Percentiles rank a stretch among this genome's conserved stretches.
phyloP scores from a whole-genome alignment of 108 stramenopile species.

The Nitzschia sp. region DNA sequence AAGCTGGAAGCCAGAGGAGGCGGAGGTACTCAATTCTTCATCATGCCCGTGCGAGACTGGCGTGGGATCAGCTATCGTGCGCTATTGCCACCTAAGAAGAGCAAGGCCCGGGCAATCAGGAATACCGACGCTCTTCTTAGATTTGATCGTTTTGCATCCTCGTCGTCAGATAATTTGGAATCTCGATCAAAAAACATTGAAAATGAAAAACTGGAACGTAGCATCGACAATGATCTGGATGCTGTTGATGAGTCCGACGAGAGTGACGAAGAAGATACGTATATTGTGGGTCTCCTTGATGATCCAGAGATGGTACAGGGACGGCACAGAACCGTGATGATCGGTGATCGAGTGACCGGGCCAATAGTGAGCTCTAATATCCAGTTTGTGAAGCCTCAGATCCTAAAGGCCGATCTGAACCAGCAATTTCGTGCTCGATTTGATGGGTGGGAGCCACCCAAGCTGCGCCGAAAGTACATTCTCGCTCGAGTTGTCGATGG shows the following conservation, averaged over 20 bases:
- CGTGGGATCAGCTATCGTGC: slow-evolving; percentile 80
- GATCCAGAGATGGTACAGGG: slow-evolving; percentile 89
- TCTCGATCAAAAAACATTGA: slow-evolving; percentile 12
- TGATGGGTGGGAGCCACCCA: slow-evolving; percentile 89
- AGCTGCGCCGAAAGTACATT: slow-evolving; percentile 61
- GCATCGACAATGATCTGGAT: background rate
- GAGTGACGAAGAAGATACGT: slow-evolving; percentile 33
- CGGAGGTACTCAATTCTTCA: slow-evolving; percentile 81
- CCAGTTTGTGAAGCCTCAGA: slow-evolving; percentile 83
- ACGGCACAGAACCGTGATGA: slow-evolving; percentile 83
- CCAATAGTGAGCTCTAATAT: slow-evolving; percentile 86
- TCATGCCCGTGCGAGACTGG: slow-evolving; percentile 84
- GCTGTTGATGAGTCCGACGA: slow-evolving; percentile 37
- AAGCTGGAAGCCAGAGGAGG: slow-evolving; percentile 87
- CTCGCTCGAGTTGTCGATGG: slow-evolving; percentile 82
- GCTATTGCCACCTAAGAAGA: slow-evolving; percentile 34
- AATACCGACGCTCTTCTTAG: slow-evolving; percentile 9
- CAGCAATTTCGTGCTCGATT: slow-evolving; percentile 92
- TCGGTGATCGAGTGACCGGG: slow-evolving; percentile 80
- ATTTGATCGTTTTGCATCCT: slow-evolving; percentile 41
- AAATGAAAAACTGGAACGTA: slow-evolving; percentile 9
- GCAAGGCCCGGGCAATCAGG: background rate
- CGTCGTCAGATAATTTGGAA: background rate
- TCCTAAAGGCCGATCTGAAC: slow-evolving; percentile 91
- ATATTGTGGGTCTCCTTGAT: slow-evolving; percentile 47